A percentile compares a stretch with the other conserved stretches of the same genome.
phyloP scores from a whole-genome alignment of 2,329 filamentous ascomycete genomes.

The Beauveria sp. region DNA sequence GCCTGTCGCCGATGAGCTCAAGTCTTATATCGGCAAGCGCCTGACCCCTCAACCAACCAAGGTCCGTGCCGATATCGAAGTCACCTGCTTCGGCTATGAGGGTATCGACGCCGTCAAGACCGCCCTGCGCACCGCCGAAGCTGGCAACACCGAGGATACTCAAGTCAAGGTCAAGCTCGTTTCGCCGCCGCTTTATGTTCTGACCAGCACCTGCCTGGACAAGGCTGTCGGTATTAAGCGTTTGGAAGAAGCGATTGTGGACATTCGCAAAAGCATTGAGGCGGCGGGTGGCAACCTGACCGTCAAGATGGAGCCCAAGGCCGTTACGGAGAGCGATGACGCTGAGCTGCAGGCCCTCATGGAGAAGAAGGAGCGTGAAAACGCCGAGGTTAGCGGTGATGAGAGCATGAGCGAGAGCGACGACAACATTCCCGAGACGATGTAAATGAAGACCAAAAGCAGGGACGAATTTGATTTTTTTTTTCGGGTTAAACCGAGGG shows the following conservation, averaged over 20 bases:
- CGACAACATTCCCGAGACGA: constrained; percentile 54
- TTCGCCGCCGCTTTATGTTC: constrained; percentile 92
- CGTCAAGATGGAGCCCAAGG: constrained; percentile 98
- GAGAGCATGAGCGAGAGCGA: constrained; percentile 95
- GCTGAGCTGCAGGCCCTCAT: constrained; percentile 94
- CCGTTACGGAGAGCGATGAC: constrained; percentile 96
- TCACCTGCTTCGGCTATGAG: constrained; percentile 92
- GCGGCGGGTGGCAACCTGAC: constrained; percentile 69
- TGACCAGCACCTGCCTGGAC: constrained; percentile 92
- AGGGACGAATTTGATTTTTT: constrained; percentile 4
- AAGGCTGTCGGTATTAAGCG: constrained; percentile 79
- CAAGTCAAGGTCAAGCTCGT: constrained; percentile 98
- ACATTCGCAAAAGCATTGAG: constrained; percentile 76
- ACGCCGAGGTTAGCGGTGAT: constrained; percentile 94
- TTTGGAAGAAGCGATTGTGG: constrained; percentile 82
- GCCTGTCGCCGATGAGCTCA: constrained; percentile 78
- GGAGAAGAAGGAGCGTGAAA: constrained; percentile 98
- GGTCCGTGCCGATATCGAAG: constrained; percentile 94
- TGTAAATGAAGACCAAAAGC: constrained; percentile 21
- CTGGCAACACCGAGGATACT: constrained; percentile 82
- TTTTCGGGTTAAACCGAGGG: constrained; percentile 6
- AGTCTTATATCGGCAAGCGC: constrained; percentile 93
- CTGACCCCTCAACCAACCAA: constrained; percentile 98
- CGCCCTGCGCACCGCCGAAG: constrained; percentile 84
- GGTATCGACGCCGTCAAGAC: constrained; percentile 97